Base-by-base conservation (phyloP, 1,284 basidiomycete species). In the Amylostereum chailletii region DNA sequence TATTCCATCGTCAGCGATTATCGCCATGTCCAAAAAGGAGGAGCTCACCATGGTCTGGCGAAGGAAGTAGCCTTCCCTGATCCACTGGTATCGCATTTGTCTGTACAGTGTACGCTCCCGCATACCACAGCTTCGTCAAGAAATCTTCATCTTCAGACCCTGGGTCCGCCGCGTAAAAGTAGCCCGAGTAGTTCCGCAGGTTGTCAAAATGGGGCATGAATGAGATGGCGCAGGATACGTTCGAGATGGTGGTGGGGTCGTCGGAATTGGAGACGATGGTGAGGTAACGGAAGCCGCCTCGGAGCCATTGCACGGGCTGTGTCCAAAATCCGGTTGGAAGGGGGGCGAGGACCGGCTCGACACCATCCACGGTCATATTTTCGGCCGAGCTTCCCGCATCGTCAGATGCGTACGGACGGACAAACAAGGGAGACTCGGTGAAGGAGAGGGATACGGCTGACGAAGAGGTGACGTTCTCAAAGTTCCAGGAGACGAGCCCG, bases 101-200 rank as follows among this genome's bases (percentile, higher is more conserved):
- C 57, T 81, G 78, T 6, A 81, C 75, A 0, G 78, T 81, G 56
- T 80, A 81, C 4, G 77, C 78, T 5, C 79, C 79, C 0, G 78
- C 69, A 57, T 79, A 81, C 78, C 79, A 81, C 3, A 79, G 68
- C 75, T 78, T 79, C 0, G 73, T 79, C 57, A 78, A 57, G 53
- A 78, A 77, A 51, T 77, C 65, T 31, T 56, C 48, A 56, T 79
- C 78, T n/a, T 70, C 59, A 44, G 68, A 76, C 0, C 53, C 63
- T 0, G 70, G 70, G 53, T 80, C 76, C 5, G 57, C 53, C 1
- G 78, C 70, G 50, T 66, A 76, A 60, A 81, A 81, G 60, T 80
- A 81, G 0, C 79, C 78, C 3, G 70, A 60, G 57, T 81, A 81
- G 26, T 72, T 70, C 27, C 72, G 65, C 57, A 81, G 57, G 55